Evolutionary conservation across 306 rosid species (phyloP).

Genomic region (Cicer arietinum): DNA sequence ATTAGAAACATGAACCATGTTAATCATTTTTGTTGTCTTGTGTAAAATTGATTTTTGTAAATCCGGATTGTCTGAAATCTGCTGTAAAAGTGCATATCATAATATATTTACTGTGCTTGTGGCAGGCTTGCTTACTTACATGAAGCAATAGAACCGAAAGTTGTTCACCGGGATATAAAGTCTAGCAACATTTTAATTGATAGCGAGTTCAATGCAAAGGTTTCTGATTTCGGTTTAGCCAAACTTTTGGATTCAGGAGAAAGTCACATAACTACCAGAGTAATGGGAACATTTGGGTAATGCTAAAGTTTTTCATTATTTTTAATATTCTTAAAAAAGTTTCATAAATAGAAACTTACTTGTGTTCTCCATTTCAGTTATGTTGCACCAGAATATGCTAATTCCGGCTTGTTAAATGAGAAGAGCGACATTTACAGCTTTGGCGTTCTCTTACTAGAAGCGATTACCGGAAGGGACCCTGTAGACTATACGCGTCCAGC

Average conservation of each 20-base stretch:
- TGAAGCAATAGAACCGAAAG: conserved; percentile 98
- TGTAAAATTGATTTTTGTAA: conserved; percentile 4
- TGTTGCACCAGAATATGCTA: conserved; percentile 98
- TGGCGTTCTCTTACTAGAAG: conserved; percentile 90
- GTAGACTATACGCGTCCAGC: conserved; percentile 87
- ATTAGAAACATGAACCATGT: background rate
- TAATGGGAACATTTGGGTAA: conserved; percentile 99
- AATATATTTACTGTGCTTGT: conserved; percentile 25
- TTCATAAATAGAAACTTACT: conserved; percentile 31
- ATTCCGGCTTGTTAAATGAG: conserved; percentile 90
- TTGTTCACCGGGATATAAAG: conserved; percentile 90
- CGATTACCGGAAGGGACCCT: conserved; percentile 93
- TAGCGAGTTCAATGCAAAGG: conserved; percentile 83
- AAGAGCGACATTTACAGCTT: conserved; percentile 96
- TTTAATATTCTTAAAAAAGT: background rate
- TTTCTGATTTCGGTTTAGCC: conserved; percentile 98
- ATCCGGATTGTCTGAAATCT: conserved; percentile 13
- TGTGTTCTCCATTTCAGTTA: conserved; percentile 64
- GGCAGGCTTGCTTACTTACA: conserved; percentile 95
- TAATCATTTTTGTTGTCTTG: background rate
- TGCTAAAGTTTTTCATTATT: background rate
- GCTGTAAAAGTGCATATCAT: background rate
- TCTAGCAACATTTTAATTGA: conserved; percentile 95
- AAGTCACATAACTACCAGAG: conserved; percentile 95
- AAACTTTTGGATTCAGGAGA: conserved; percentile 91